phyloP scores from a whole-genome alignment of 257 asterid species.

The Nicotiana noctiflora region DNA sequence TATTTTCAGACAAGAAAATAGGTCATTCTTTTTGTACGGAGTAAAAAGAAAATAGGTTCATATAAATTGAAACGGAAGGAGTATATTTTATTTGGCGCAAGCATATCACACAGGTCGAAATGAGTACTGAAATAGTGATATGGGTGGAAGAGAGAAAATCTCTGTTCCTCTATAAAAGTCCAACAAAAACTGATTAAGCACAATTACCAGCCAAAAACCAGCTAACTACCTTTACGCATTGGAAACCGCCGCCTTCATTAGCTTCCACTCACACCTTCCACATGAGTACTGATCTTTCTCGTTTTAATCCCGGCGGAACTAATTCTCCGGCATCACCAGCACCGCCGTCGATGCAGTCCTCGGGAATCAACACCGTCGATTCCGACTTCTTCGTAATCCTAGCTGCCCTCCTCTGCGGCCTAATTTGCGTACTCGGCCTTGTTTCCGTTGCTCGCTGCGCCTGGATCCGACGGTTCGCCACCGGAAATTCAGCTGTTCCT shows the following conservation, averaged over 20 bases:
- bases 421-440: constrained; percentile 24
- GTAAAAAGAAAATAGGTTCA: no score
- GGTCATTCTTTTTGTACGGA: no score
- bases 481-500: not conserved
- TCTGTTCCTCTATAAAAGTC: not conserved
- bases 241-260: not conserved
- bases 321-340: constrained; percentile 11
- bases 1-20: no score
- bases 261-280: not conserved
- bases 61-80: no score
- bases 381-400: constrained; percentile 22
- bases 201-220: not conserved
- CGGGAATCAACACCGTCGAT: not conserved
- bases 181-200: not conserved
- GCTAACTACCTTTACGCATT: not conserved
- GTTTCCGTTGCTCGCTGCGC: constrained; percentile 22
- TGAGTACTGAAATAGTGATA: no score
- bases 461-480: constrained; percentile 21
- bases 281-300: constrained; percentile 13
- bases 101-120: no score
- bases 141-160: not conserved
- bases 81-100: no score
- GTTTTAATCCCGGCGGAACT: constrained; percentile 2
- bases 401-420: constrained; percentile 24
- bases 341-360: not conserved